Evolutionary conservation across 2,329 filamentous ascomycete genomes (phyloP).

Genomic region (Pyrenophora teres): DNA sequence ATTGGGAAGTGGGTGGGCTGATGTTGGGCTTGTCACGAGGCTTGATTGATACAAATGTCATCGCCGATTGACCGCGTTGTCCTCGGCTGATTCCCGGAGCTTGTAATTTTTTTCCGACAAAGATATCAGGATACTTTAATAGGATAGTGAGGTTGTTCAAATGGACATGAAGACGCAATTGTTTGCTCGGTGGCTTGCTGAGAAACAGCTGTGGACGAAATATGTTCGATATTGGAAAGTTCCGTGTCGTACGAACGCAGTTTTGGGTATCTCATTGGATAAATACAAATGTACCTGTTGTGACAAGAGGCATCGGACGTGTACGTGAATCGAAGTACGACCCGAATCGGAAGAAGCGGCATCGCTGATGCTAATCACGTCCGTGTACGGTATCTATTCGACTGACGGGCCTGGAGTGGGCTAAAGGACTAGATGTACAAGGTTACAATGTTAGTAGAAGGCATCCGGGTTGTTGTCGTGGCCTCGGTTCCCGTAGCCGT

Average conservation of each 20-base stretch:
- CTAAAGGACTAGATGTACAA: background rate
- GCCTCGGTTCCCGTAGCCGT: slow-evolving; percentile 33
- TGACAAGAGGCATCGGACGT: slow-evolving; percentile 1
- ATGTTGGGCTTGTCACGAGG: background rate
- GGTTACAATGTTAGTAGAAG: slow-evolving; percentile 31
- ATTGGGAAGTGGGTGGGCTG: background rate
- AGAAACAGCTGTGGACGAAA: background rate
- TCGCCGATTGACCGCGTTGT: slow-evolving; percentile 13
- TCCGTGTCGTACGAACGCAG: background rate
- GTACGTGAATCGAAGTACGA: background rate
- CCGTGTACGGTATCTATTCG: background rate
- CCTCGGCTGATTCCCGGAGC: slow-evolving; percentile 8
- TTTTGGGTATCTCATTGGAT: slow-evolving; percentile 6
- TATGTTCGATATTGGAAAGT: background rate
- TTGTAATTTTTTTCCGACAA: background rate
- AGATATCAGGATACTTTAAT: too few relatives aligned
- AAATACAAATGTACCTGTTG: background rate
- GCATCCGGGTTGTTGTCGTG: slow-evolving; percentile 41
- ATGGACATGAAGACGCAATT: too few relatives aligned
- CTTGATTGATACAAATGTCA: slow-evolving; percentile 5
- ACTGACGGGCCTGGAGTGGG: background rate
- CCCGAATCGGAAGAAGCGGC: background rate
- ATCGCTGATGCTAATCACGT: background rate
- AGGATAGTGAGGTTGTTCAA: too few relatives aligned
- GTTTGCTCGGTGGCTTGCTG: too few relatives aligned